A percentile compares a stretch with the other conserved stretches of the same genome.
These are phyloP conservation scores for Termitomyces heimii DNA, from an alignment of 768 basidiomycete species.

Conservation along the genomic window DNA sequence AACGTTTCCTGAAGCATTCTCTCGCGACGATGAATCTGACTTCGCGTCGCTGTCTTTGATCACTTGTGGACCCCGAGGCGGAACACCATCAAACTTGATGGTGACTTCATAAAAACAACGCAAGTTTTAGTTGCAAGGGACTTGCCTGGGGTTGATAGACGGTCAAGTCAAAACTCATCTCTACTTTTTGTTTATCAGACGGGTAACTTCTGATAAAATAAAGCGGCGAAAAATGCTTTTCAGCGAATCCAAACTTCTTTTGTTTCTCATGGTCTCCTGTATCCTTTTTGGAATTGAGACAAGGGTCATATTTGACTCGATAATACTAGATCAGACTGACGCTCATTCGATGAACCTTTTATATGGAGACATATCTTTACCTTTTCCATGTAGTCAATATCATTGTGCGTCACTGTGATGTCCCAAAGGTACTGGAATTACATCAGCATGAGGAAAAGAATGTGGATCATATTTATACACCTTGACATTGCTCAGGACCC, in stretches of 20 bases:
- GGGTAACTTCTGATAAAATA: slow-evolving; percentile 42
- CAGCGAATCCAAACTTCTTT: slow-evolving; percentile 28
- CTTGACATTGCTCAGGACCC: slow-evolving; percentile 25
- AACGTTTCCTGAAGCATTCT: slow-evolving; percentile 14
- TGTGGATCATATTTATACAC: background rate
- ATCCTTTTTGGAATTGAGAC: slow-evolving; percentile 22
- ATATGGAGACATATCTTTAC: slow-evolving; percentile 13
- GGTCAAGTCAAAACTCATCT: slow-evolving; percentile 48
- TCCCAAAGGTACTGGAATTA: slow-evolving; percentile 30
- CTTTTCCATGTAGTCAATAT: slow-evolving; percentile 40
- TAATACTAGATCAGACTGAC: slow-evolving; percentile 26
- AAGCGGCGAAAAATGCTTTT: slow-evolving; percentile 34
- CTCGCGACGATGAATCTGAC: slow-evolving; percentile 1
- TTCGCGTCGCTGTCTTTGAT: background rate
- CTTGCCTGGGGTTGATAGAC: slow-evolving; percentile 41
- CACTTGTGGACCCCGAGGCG: slow-evolving; percentile 10
- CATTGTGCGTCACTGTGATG: slow-evolving; percentile 46
- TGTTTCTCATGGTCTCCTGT: slow-evolving; percentile 18
- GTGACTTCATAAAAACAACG: background rate
- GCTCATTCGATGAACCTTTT: background rate
- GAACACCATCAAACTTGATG: slow-evolving; percentile 19
- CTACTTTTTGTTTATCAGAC: slow-evolving; percentile 37
- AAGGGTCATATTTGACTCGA: slow-evolving; percentile 29
- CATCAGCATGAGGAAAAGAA: background rate
- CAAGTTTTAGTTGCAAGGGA: background rate